A percentile compares a stretch with the other conserved stretches of the same genome.
These are phyloP conservation scores for Marsdenia floribunda DNA, from an alignment of 257 asterid genomes.

Conservation along the genomic window DNA sequence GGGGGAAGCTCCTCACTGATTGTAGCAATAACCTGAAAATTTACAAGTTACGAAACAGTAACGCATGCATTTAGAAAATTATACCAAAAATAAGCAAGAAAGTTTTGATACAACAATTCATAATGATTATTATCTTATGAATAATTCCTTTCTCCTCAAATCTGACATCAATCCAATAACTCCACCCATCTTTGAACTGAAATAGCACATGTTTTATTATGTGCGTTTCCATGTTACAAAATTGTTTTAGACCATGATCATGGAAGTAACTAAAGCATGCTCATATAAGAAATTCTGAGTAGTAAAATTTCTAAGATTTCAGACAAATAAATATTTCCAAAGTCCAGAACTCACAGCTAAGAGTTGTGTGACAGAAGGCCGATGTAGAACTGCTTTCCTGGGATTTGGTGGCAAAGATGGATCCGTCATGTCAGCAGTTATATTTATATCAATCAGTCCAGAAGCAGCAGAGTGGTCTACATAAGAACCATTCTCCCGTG, in stretches of 20 bases:
- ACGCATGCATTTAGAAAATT: not conserved
- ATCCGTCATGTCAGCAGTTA: constrained; percentile 86
- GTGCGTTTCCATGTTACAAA: not conserved
- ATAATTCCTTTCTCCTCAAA: not conserved
- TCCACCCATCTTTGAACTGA: not conserved
- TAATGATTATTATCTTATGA: not conserved
- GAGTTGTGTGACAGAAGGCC: constrained; percentile 79
- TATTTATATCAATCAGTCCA: constrained; percentile 74
- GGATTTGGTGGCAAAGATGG: constrained; percentile 96
- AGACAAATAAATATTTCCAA: constrained; percentile 13
- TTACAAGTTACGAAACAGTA: constrained; percentile 9
- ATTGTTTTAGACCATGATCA: not conserved
- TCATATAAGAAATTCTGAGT: not conserved
- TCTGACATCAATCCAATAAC: not conserved
- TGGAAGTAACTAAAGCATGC: not conserved
- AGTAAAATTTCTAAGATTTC: not conserved
- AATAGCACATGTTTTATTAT: not conserved
- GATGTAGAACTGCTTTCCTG: constrained; percentile 76
- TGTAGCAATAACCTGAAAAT: constrained; percentile 73
- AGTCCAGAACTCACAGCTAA: constrained; percentile 63
- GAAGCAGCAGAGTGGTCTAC: constrained; percentile 76
- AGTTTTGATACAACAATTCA: not conserved
- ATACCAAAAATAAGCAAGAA: not conserved
- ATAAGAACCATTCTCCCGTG: constrained; percentile 51
- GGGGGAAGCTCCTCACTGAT: constrained; percentile 80